phyloP scores from a whole-genome alignment of 352 stramenopile species.

The Globisporangium splendens region DNA sequence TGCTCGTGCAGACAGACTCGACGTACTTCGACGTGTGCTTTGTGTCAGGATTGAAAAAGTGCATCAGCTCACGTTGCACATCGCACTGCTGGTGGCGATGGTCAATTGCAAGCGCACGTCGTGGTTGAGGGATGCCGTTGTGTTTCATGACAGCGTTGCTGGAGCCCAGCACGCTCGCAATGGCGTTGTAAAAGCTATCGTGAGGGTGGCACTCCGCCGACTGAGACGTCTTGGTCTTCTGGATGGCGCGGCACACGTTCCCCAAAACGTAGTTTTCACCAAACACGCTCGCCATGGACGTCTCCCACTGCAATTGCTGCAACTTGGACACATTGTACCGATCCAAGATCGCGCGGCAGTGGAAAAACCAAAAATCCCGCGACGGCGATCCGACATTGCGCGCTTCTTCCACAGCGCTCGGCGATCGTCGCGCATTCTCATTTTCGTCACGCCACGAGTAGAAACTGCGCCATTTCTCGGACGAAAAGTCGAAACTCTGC shows the following conservation, averaged over 20 bases:
- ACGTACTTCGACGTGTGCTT: slow-evolving; percentile 35
- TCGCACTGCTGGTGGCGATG: slow-evolving; percentile 21
- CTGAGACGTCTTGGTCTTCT: slow-evolving; percentile 5
- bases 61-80: slow-evolving; percentile 36
- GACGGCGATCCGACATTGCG: slow-evolving; percentile 53
- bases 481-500: slow-evolving; percentile 85
- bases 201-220: slow-evolving; percentile 8
- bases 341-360: slow-evolving; percentile 55
- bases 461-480: slow-evolving; percentile 72
- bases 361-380: slow-evolving; percentile 72
- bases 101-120: background rate
- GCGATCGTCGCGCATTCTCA: slow-evolving; percentile 27
- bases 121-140: slow-evolving; percentile 3
- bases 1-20: slow-evolving; percentile 26
- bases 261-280: slow-evolving; percentile 59
- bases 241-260: slow-evolving; percentile 28
- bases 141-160: slow-evolving; percentile 10
- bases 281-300: slow-evolving; percentile 63
- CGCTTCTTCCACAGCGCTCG: slow-evolving; percentile 29
- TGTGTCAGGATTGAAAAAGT: slow-evolving; percentile 42
- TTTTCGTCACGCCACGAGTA: slow-evolving; percentile 59
- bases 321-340: slow-evolving; percentile 62
- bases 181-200: slow-evolving; percentile 14
- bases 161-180: slow-evolving; percentile 21
- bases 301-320: slow-evolving; percentile 73